These are phyloP conservation scores for Pyrus pyrifolia DNA, from an alignment of 306 rosid genomes.

Conservation along the genomic window DNA sequence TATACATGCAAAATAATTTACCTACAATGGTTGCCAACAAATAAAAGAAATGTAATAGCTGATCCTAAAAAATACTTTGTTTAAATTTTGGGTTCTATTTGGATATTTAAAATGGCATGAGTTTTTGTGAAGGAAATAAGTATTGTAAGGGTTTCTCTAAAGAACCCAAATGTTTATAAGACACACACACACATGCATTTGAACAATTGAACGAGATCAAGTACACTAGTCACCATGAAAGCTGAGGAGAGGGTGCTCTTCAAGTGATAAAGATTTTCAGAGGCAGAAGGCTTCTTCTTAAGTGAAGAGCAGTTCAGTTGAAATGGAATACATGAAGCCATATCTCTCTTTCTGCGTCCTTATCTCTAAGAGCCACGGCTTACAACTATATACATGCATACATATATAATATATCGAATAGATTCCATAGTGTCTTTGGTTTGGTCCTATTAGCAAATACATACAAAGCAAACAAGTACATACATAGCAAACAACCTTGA, in stretches of 20 bases:
- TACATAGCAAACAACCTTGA: too few relatives aligned
- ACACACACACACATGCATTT: background rate
- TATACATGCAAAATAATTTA: too few relatives aligned
- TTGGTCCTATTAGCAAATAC: background rate
- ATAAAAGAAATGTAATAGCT: too few relatives aligned
- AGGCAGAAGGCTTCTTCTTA: conserved; percentile 22
- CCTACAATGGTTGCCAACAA: too few relatives aligned
- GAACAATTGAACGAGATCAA: background rate
- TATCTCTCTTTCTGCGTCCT: background rate
- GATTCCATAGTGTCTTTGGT: background rate
- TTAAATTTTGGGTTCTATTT: too few relatives aligned
- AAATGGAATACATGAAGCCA: background rate
- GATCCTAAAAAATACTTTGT: too few relatives aligned
- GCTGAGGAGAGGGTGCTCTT: conserved; percentile 19
- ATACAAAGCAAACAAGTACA: background rate
- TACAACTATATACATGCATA: background rate
- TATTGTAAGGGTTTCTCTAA: too few relatives aligned
- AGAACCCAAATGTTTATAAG: too few relatives aligned
- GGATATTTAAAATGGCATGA: too few relatives aligned
- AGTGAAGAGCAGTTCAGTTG: background rate
- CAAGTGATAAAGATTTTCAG: conserved; percentile 6
- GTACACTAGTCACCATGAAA: conserved; percentile 22
- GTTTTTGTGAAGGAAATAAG: too few relatives aligned
- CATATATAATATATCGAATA: background rate
- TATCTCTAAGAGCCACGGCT: background rate